Evolutionary conservation across 352 stramenopile species (phyloP), one percentile per base, ranked within the genome.

Genomic region (Pilasporangium apinafurcum): DNA sequence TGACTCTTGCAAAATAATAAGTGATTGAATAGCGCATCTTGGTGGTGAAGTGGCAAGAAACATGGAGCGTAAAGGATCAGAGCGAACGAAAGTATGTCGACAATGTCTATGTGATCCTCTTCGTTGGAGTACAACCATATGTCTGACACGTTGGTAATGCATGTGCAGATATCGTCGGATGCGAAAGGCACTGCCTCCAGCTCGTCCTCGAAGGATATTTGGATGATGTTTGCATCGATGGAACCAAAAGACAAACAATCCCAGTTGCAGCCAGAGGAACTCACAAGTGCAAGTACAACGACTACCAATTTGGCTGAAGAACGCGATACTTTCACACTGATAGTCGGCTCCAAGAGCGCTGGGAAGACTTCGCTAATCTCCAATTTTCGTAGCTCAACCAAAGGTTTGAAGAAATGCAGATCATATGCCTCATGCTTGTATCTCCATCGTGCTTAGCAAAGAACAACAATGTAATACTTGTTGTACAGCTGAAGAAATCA

Each of bases 341-440:
- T 86, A 18, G 62, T 89, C 0, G 75, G 81, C 25, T 68, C 73
- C 4, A 84, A 81, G 16, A 58, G 64, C 34, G 67, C 80, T 0
- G 84, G 83, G 16, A 96, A 96, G 63, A 87, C 77, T 13, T 89
- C 75, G 24, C 54, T 96, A n/a, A 72, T 74, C 10, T 61, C 63
- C 13, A 72, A 62, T 22, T 87, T 86, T 33, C 62, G 78, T 20
- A 86, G 83, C 57, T 79, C 68, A 3, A 58, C 61, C 24, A 86
- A 82, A 56, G 56, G 60, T 70, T 14, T 14, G 48, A 41, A 5
- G 2, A 13, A 8, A 14, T 7, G 12, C n/a, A 31, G 21, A 30
- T 21, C 14, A 14, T 27, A 8, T 33, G 37, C 12, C 18, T 20
- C 37, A 36, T 1, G 8, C 16, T 14, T 24, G 3, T 2, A n/a